Base-by-base conservation (phyloP, 805 yeast species). In the Lipomyces starkeyi region DNA sequence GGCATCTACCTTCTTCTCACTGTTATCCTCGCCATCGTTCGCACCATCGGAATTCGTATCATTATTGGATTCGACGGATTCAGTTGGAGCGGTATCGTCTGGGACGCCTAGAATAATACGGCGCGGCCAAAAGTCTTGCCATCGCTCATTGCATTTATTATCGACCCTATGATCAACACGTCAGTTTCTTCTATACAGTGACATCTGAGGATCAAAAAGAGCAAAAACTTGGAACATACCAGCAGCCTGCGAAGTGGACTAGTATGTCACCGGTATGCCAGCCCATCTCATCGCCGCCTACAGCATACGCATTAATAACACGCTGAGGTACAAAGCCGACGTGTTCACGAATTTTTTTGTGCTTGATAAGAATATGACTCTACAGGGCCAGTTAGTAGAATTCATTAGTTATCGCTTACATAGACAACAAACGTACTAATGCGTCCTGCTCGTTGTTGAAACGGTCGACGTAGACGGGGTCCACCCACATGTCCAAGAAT, bases 401-500 rank as follows among this genome's bases (percentile, higher is more conserved):
- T 29, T 22, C 8, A 14, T 53, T 6, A 20, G 54, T 14, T 27
- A 1, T 4, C 32, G 29, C 27, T 29, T 29, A 14, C 29, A 0
- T 20, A 53, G n/a, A 49, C 0, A 89, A n/a, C 9, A 43, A n/a
- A 35, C 47, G 29, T 14, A 22, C 52, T 14, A 91, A 80, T 1
- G 94, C 92, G 75, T 90, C 96, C 77, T 91, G 96, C 76, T 91
- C 97, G 11, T 43, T 43, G 9, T 17, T 8, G 76, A 87, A 88
- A 76, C 90, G 95, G 74, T 90, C 96, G 76, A 90, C 94, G 79
- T 87, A 82, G 2, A 88, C 91, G 6, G 95, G 96, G 74, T 91
- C 96, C 93, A 93, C 90, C 96, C 95, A 91, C n/a, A 85, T 74
- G 76, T 91, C 96, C 66, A 91, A 80, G 58, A 91, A 77, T 75